phyloP scores from a whole-genome alignment of 1,284 basidiomycete species.

The Lignosus rhinocerotis region DNA sequence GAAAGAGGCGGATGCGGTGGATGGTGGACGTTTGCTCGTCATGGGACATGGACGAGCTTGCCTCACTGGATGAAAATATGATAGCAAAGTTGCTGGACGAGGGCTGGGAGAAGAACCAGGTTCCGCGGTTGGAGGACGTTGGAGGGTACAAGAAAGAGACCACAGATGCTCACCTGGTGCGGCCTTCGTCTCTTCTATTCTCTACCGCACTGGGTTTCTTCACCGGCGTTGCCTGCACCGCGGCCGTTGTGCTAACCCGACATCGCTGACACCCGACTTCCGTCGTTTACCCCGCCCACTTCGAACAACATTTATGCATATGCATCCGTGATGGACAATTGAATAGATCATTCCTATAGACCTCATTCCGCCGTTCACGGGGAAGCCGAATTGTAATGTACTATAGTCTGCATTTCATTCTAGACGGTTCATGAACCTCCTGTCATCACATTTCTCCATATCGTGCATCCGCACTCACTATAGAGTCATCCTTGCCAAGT shows the following conservation, averaged over 20 bases:
- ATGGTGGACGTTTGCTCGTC: constrained; percentile 89
- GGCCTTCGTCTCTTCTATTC: constrained; percentile 15
- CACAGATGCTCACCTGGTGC: constrained; percentile 5
- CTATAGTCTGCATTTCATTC: constrained; percentile 1
- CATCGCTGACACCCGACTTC: constrained; percentile 12
- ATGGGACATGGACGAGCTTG: constrained; percentile 82
- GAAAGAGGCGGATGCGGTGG: constrained; percentile 89
- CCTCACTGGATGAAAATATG: constrained; percentile 59
- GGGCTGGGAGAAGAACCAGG: constrained; percentile 65
- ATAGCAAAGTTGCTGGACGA: constrained; percentile 63
- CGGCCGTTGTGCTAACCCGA: constrained; percentile 23
- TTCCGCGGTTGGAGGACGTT: constrained; percentile 51
- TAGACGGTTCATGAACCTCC: constrained; percentile 7
- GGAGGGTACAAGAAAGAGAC: constrained; percentile 32
- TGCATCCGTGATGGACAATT: background rate
- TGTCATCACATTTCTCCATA: background rate
- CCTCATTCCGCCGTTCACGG: background rate
- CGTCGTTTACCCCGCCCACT: background rate
- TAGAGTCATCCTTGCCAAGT: too few species aligned
- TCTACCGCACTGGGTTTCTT: constrained; percentile 36
- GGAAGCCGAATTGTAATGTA: constrained; percentile 1
- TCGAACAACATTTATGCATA: background rate
- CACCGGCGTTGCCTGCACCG: constrained; percentile 34
- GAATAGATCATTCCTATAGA: background rate
- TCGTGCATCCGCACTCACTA: too few species aligned